Conservation (phyloP, 2,329 filamentous ascomycete genomes). For the Cordyceps militaris region DNA sequence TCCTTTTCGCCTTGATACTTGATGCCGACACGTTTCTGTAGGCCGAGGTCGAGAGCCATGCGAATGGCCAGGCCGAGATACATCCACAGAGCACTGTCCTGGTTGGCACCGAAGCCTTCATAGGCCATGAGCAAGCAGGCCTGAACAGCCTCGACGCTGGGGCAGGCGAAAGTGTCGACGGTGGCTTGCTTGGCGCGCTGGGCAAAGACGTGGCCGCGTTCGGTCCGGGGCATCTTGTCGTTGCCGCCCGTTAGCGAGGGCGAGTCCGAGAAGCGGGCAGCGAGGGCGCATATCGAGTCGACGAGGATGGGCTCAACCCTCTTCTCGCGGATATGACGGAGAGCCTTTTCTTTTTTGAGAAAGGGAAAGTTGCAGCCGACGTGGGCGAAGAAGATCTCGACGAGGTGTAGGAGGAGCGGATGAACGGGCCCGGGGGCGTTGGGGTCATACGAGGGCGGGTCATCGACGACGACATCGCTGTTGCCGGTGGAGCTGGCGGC, state of each 20-base stretch:
- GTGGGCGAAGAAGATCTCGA: constrained; percentile 74
- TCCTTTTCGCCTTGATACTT: constrained; percentile 50
- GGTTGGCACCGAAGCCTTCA: constrained; percentile 80
- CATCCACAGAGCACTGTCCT: constrained; percentile 91
- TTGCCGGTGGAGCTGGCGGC: constrained; percentile 36
- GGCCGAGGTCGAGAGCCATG: constrained; percentile 70
- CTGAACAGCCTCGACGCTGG: constrained; percentile 76
- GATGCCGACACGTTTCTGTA: constrained; percentile 75
- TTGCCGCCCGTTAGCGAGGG: constrained; percentile 41
- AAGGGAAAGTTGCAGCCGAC: constrained; percentile 85
- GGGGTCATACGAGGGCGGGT: constrained; percentile 68
- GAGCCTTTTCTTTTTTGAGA: constrained; percentile 63
- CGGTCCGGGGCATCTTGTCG: constrained; percentile 47
- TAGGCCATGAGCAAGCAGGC: constrained; percentile 79
- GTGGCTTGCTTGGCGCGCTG: constrained; percentile 77
- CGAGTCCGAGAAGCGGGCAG: constrained; percentile 70
- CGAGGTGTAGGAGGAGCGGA: constrained; percentile 66
- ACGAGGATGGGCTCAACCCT: constrained; percentile 77
- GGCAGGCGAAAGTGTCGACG: constrained; percentile 75
- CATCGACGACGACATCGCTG: constrained; percentile 39
- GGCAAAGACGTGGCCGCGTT: constrained; percentile 71
- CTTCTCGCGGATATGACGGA: constrained; percentile 72
- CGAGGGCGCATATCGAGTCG: constrained; percentile 75
- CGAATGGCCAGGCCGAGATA: constrained; percentile 82
- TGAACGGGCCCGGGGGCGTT: constrained; percentile 65